These are phyloP conservation scores for Coemansia sp. DNA, from an alignment of 192 early-diverging fungal species.

Conservation along the genomic window DNA sequence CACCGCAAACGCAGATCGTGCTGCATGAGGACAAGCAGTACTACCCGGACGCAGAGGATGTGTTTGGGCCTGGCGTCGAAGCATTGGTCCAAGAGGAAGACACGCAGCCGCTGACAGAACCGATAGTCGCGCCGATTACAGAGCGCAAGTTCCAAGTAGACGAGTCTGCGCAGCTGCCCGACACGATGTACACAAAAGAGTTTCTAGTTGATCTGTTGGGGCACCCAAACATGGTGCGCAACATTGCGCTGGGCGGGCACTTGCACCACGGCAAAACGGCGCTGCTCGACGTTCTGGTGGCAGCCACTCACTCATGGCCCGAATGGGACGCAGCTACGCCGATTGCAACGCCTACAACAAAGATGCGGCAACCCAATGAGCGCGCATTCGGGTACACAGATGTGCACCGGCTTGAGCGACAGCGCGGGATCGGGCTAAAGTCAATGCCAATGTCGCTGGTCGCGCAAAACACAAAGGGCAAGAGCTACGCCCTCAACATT, in stretches of 20 bases:
- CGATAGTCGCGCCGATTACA: slow-evolving; percentile 91
- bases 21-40: slow-evolving; percentile 99
- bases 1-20: slow-evolving; percentile 70
- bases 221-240: slow-evolving; percentile 80
- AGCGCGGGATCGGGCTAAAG: slow-evolving; percentile 89
- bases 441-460: slow-evolving; percentile 91
- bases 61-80: slow-evolving; percentile 95
- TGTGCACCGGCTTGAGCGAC: slow-evolving; percentile 85
- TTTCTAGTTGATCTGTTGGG: slow-evolving; percentile 80
- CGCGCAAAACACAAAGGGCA: slow-evolving; percentile 81
- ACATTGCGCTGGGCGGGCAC: slow-evolving; percentile 90
- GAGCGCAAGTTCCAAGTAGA: slow-evolving; percentile 80
- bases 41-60: slow-evolving; percentile 95
- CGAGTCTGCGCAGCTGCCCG: slow-evolving; percentile 77
- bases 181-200: slow-evolving; percentile 87
- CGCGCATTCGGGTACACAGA: slow-evolving; percentile 66
- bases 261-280: slow-evolving; percentile 97
- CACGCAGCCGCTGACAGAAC: slow-evolving; percentile 90
- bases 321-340: slow-evolving; percentile 47
- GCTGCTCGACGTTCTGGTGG: slow-evolving; percentile 89
- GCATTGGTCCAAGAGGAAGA: slow-evolving; percentile 97
- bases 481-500: slow-evolving; percentile 87
- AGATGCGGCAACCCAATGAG: slow-evolving; percentile 34
- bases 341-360: slow-evolving; percentile 30
- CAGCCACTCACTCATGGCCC: slow-evolving; percentile 77